Evolutionary conservation across 768 basidiomycete species (phyloP).

Genomic region (Lactarius akahatsu): DNA sequence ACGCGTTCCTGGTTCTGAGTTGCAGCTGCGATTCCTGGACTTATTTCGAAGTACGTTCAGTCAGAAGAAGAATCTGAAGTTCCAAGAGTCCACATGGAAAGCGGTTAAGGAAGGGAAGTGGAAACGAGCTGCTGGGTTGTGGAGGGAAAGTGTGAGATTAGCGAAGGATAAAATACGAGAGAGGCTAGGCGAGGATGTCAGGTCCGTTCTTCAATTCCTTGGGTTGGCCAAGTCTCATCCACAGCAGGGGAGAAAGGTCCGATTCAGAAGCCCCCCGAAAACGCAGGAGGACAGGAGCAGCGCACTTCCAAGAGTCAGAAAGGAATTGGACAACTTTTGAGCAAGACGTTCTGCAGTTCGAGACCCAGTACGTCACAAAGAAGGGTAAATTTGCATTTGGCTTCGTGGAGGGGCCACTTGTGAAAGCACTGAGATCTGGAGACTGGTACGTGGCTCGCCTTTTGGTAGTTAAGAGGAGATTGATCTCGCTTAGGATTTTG

Average conservation of each 20-base stretch:
- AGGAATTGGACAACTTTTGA: constrained; percentile 68
- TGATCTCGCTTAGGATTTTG: constrained; percentile 62
- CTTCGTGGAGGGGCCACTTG: constrained; percentile 95
- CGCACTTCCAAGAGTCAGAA: constrained; percentile 44
- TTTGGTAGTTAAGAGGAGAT: neutral
- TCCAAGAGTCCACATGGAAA: constrained; percentile 76
- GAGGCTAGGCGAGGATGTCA: constrained; percentile 35
- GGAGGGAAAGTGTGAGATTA: constrained; percentile 73
- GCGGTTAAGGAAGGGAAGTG: constrained; percentile 82
- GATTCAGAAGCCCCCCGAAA: constrained; percentile 58
- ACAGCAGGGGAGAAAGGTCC: constrained; percentile 23
- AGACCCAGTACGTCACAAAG: constrained; percentile 83
- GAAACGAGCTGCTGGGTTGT: constrained; percentile 78
- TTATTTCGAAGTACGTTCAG: constrained; percentile 88
- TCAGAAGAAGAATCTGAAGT: constrained; percentile 83
- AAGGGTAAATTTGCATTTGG: constrained; percentile 90
- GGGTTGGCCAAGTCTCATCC: constrained; percentile 3
- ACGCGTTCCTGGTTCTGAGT: constrained; percentile 64
- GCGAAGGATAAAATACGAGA: constrained; percentile 62
- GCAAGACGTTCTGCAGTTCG: constrained; percentile 72
- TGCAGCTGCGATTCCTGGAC: constrained; percentile 74
- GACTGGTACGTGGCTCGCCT: constrained; percentile 63
- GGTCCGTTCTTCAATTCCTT: constrained; percentile 24
- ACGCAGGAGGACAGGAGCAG: constrained; percentile 60
- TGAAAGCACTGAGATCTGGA: constrained; percentile 82